Percentiles rank a stretch among this genome's conserved stretches.
Conservation (phyloP, 345 rosid genomes). For the Pistacia vera region DNA sequence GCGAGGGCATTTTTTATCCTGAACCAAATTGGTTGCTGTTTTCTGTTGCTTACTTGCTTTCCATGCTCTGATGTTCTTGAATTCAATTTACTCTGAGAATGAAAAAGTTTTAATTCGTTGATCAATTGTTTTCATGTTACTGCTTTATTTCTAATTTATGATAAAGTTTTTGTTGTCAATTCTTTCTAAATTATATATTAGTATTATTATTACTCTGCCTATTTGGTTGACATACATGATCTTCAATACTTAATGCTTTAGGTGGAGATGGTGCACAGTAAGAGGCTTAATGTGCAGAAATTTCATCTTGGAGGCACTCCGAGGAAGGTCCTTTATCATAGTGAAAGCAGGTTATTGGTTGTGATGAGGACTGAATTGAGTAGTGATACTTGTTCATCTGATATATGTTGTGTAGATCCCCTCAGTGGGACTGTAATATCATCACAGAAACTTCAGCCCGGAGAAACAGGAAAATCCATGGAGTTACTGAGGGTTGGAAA, state of each 20-base stretch:
- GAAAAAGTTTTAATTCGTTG: background rate
- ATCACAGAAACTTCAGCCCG: conserved; percentile 69
- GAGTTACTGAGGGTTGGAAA: conserved; percentile 81
- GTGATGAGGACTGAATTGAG: conserved; percentile 92
- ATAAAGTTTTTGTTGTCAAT: background rate
- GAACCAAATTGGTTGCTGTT: conserved; percentile 1
- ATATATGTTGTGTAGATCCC: conserved; percentile 90
- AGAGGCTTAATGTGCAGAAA: conserved; percentile 90
- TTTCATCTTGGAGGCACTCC: conserved; percentile 96
- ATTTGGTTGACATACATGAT: conserved; percentile 26
- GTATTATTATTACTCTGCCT: conserved; percentile 10
- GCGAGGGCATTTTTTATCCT: background rate
- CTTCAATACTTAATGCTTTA: conserved; percentile 29
- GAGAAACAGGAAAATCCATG: conserved; percentile 95
- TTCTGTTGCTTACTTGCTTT: background rate
- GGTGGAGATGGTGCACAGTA: conserved; percentile 96
- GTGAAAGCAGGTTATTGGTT: conserved; percentile 78
- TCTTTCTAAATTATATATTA: background rate
- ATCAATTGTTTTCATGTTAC: background rate
- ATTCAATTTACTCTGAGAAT: background rate
- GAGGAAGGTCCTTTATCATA: conserved; percentile 87
- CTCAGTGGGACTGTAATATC: conserved; percentile 73
- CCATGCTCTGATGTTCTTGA: background rate
- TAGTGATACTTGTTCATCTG: conserved; percentile 63
- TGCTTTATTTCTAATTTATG: background rate